A percentile compares a stretch with the other conserved stretches of the same genome.
phyloP scores from a whole-genome alignment of 1,284 basidiomycete genomes.

The Moesziomyces globuligerus region DNA sequence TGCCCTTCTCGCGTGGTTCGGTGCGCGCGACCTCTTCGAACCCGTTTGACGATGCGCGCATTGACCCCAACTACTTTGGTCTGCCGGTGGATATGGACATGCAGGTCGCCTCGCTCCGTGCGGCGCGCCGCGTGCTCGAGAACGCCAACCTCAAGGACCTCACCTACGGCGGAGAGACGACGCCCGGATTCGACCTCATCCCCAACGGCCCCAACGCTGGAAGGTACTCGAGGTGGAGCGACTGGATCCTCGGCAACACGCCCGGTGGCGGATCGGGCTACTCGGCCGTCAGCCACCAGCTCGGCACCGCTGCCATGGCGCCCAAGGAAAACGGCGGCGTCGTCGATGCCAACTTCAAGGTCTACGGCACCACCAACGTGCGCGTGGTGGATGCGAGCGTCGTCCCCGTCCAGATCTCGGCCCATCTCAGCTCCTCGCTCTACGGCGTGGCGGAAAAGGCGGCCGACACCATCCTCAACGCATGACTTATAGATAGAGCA shows the following conservation, averaged over 20 bases:
- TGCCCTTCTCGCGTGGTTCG: conserved; percentile 54
- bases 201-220: conserved; percentile 59
- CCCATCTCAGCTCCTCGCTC: conserved; percentile 52
- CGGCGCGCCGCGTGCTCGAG: conserved; percentile 63
- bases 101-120: conserved; percentile 62
- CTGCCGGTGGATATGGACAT: conserved; percentile 67
- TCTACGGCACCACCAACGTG: conserved; percentile 66
- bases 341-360: conserved; percentile 65
- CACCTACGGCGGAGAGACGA: conserved; percentile 63
- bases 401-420: conserved; percentile 50
- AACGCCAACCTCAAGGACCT: conserved; percentile 51
- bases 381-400: conserved; percentile 59
- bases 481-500: neutral
- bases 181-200: conserved; percentile 63
- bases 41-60: conserved; percentile 18
- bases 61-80: conserved; percentile 65
- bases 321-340: conserved; percentile 72
- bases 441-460: conserved; percentile 59
- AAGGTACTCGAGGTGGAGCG: conserved; percentile 62
- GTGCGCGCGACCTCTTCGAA: conserved; percentile 37
- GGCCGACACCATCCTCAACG: conserved; percentile 35
- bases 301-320: conserved; percentile 76
- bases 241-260: conserved; percentile 65
- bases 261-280: conserved; percentile 58
- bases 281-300: conserved; percentile 71